A percentile compares a stretch with the other conserved stretches of the same genome.
Conservation (phyloP, 768 basidiomycete genomes). For the Leccinum disarticulatum region DNA sequence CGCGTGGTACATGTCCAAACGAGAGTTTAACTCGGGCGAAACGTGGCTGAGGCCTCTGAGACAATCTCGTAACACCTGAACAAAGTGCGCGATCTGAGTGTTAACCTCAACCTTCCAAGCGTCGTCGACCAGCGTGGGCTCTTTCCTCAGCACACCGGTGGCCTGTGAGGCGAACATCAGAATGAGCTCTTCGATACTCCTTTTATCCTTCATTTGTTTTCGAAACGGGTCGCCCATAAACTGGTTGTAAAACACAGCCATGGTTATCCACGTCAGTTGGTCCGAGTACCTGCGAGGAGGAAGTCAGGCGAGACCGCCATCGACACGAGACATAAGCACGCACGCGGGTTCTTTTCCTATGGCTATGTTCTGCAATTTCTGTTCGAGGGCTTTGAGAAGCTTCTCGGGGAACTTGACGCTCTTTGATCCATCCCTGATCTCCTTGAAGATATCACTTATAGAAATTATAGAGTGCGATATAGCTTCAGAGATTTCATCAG, state of each 20-base stretch:
- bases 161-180: conserved; percentile 94
- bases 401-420: conserved; percentile 94
- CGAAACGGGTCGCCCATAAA: conserved; percentile 85
- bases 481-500: conserved; percentile 64
- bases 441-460: conserved; percentile 80
- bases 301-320: conserved; percentile 6
- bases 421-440: conserved; percentile 74
- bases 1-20: conserved; percentile 80
- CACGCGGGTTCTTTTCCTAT: conserved; percentile 91
- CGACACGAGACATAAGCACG: conserved; percentile 35
- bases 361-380: conserved; percentile 86
- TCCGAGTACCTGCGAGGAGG: conserved; percentile 69
- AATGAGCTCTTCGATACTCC: conserved; percentile 97
- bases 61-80: conserved; percentile 81
- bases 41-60: conserved; percentile 72
- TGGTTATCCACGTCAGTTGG: conserved; percentile 82
- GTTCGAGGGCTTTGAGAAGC: conserved; percentile 85
- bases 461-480: conserved; percentile 54
- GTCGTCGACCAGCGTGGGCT: conserved; percentile 77
- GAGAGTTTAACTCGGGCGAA: conserved; percentile 75
- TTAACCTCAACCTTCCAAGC: conserved; percentile 94
- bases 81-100: conserved; percentile 86
- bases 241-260: conserved; percentile 91
- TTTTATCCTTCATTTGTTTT: conserved; percentile 90
- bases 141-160: conserved; percentile 84